These are phyloP conservation scores for Fusarium austroafricanum DNA, from an alignment of 2,329 filamentous ascomycete genomes.

Conservation along the genomic window DNA sequence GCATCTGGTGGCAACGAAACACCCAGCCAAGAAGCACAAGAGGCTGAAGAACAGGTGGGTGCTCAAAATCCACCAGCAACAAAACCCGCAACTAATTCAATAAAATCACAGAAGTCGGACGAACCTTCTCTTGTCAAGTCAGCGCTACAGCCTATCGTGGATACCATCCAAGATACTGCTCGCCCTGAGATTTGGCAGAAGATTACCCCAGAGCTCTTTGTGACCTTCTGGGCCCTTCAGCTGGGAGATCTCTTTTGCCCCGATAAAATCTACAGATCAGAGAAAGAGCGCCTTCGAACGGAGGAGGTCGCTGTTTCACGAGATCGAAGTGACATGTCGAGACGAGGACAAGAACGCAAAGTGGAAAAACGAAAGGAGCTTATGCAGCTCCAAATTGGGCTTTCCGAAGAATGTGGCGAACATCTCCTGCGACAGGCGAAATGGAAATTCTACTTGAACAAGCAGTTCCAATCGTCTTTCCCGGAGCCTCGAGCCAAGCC, in stretches of 20 bases:
- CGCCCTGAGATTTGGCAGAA: conserved; percentile 73
- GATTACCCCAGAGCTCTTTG: conserved; percentile 84
- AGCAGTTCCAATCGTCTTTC: conserved; percentile 86
- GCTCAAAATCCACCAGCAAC: conserved; percentile 13
- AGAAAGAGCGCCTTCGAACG: conserved; percentile 75
- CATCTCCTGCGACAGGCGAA: conserved; percentile 75
- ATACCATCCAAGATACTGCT: conserved; percentile 71
- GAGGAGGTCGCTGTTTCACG: conserved; percentile 74
- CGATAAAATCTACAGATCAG: conserved; percentile 80
- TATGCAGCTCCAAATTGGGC: conserved; percentile 73
- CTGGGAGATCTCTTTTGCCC: conserved; percentile 84
- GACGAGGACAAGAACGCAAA: conserved; percentile 73
- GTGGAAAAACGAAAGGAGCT: conserved; percentile 74
- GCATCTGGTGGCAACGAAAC: conserved; percentile 44
- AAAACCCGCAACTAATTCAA: conserved; percentile 42
- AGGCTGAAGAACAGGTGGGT: conserved; percentile 51
- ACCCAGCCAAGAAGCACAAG: conserved; percentile 43
- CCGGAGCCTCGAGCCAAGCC: conserved; percentile 70
- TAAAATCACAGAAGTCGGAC: conserved; percentile 49
- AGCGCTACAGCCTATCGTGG: conserved; percentile 76
- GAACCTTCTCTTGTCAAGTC: conserved; percentile 49
- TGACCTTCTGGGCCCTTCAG: conserved; percentile 91
- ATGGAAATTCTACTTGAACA: conserved; percentile 75
- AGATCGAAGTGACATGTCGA: conserved; percentile 78
- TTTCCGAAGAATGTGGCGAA: conserved; percentile 78